phyloP scores from a whole-genome alignment of 805 yeast species.

The Starmerella sp. region DNA sequence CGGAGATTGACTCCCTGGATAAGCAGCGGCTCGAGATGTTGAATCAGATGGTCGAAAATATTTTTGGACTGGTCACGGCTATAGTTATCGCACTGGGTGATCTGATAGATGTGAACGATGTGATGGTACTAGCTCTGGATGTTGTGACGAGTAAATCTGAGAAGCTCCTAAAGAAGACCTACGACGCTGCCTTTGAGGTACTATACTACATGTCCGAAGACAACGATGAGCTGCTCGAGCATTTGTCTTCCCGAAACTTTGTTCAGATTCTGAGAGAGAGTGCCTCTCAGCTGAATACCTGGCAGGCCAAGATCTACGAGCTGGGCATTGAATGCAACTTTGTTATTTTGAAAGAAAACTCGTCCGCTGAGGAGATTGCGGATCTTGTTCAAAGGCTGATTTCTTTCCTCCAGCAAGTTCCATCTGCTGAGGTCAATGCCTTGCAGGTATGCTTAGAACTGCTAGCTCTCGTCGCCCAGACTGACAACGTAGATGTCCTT shows the following conservation, averaged over 20 bases:
- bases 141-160: neutral
- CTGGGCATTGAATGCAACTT: constrained; percentile 26
- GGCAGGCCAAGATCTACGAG: constrained; percentile 23
- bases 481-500: constrained; percentile 14
- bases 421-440: constrained; percentile 37
- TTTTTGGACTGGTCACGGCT: constrained; percentile 49
- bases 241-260: neutral
- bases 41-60: constrained; percentile 30
- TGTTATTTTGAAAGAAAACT: constrained; percentile 5
- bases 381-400: constrained; percentile 11
- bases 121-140: neutral
- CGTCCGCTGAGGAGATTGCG: constrained; percentile 11
- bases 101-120: neutral
- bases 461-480: constrained; percentile 35
- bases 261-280: neutral
- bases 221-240: constrained; percentile 14
- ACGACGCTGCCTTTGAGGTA: constrained; percentile 25
- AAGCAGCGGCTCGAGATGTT: neutral
- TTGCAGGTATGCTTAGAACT: constrained; percentile 66
- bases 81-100: neutral
- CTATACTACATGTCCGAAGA: constrained; percentile 28
- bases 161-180: neutral
- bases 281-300: neutral
- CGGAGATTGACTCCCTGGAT: neutral
- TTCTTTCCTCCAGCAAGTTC: constrained; percentile 10